Evolutionary conservation across 768 basidiomycete species (phyloP).

Genomic region (Xerocomellus dryophilus): DNA sequence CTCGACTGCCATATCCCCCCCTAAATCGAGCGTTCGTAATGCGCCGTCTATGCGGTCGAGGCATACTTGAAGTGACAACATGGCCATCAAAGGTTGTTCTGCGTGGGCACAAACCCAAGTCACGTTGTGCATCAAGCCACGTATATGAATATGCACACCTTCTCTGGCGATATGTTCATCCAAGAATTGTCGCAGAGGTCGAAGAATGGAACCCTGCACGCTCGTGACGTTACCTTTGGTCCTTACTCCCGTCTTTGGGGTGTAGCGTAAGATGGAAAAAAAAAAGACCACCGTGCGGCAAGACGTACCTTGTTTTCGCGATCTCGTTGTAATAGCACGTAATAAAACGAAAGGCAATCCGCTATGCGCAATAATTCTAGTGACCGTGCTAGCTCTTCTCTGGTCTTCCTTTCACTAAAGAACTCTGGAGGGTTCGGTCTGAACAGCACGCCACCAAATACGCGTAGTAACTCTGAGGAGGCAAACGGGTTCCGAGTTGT

Average conservation of each 20-base stretch:
- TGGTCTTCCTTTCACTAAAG: constrained; percentile 36
- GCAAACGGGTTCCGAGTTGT: constrained; percentile 44
- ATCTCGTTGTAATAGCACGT: constrained; percentile 61
- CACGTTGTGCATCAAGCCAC: not conserved
- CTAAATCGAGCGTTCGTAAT: constrained; percentile 23
- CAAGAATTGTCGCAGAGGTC: constrained; percentile 42
- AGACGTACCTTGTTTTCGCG: constrained; percentile 48
- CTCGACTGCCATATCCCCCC: not conserved
- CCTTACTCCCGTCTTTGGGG: constrained; percentile 49
- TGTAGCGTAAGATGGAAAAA: not conserved
- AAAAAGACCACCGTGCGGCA: not conserved
- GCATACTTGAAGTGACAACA: constrained; percentile 44
- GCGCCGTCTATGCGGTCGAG: constrained; percentile 49
- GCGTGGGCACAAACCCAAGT: not conserved
- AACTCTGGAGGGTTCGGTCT: constrained; percentile 53
- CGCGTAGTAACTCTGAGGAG: constrained; percentile 51
- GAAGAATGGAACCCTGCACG: constrained; percentile 44
- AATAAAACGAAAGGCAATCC: constrained; percentile 68
- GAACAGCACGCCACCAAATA: constrained; percentile 60
- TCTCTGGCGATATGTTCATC: constrained; percentile 32
- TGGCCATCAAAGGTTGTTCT: not conserved
- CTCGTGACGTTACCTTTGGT: constrained; percentile 42
- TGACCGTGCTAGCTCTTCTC: constrained; percentile 49
- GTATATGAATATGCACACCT: constrained; percentile 21
- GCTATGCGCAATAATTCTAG: constrained; percentile 60